phyloP scores from a whole-genome alignment of 2,329 filamentous ascomycete genomes.

The Fusarium kyushuense region DNA sequence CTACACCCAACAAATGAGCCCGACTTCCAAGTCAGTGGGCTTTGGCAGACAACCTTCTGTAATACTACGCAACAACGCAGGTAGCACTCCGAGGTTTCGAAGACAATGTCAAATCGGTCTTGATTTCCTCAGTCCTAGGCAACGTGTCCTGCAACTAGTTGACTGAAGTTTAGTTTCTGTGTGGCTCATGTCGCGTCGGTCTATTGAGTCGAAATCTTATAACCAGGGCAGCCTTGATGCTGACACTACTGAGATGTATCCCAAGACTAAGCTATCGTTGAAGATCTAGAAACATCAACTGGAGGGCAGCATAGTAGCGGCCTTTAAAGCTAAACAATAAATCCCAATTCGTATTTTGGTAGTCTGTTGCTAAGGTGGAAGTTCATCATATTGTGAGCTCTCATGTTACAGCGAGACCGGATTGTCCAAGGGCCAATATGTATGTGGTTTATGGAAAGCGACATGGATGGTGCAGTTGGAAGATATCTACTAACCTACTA shows the following conservation, averaged over 20 bases:
- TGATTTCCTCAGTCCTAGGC: not conserved
- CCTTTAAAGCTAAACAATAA: not conserved
- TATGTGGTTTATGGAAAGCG: constrained; percentile 32
- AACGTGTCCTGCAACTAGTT: not conserved
- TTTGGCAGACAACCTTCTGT: not conserved
- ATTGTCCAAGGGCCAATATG: constrained; percentile 16
- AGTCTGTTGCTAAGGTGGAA: constrained; percentile 5
- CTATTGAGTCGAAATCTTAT: not conserved
- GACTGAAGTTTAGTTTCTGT: not conserved
- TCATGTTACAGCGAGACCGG: constrained; percentile 4
- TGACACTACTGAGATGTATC: not conserved
- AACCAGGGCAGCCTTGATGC: not conserved
- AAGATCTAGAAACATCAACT: not conserved
- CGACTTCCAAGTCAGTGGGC: too few relatives aligned
- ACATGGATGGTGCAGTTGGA: constrained; percentile 16
- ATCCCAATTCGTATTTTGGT: constrained; percentile 8
- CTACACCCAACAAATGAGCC: not conserved
- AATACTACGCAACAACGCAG: not conserved
- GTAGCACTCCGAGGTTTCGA: not conserved
- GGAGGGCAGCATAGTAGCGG: not conserved
- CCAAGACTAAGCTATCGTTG: not conserved
- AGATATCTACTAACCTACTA: too few relatives aligned
- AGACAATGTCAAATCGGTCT: not conserved
- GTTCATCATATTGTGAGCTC: constrained; percentile 8
- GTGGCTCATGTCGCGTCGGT: not conserved